Evolutionary conservation across 257 asterid genomes (phyloP).

Genomic region (Solanum boliviense): DNA sequence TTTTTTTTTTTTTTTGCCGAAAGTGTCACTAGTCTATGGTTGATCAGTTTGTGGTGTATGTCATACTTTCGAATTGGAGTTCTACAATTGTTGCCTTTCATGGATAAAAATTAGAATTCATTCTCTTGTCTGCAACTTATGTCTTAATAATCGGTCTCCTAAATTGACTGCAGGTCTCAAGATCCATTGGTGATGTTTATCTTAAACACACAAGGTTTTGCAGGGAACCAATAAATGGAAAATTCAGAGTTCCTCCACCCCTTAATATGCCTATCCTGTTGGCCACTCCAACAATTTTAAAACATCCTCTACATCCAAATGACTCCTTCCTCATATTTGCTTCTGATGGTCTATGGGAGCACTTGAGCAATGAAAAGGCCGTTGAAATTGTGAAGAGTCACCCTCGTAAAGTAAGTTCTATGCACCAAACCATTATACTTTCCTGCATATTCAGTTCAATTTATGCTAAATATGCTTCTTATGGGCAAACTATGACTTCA

Average conservation of each 20-base stretch:
- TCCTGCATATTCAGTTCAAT: not conserved
- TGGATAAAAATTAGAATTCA: not conserved
- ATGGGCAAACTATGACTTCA: not conserved
- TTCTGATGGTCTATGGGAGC: slow-evolving; percentile 35
- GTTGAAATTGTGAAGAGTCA: slow-evolving; percentile 23
- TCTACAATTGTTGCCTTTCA: not conserved
- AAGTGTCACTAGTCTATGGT: not conserved
- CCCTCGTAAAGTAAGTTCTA: slow-evolving; percentile 16
- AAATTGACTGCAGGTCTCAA: slow-evolving; percentile 23
- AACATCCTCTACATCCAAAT: slow-evolving; percentile 23
- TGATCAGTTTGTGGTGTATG: not conserved
- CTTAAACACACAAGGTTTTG: slow-evolving; percentile 19
- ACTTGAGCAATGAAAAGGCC: slow-evolving; percentile 27
- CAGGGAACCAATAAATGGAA: slow-evolving; percentile 18
- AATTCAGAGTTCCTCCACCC: slow-evolving; percentile 26
- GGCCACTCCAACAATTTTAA: slow-evolving; percentile 21
- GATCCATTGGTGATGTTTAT: slow-evolving; percentile 28
- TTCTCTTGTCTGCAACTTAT: not conserved
- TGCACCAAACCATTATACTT: not conserved
- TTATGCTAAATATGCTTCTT: not conserved
- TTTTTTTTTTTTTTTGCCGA: not conserved
- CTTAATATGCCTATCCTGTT: slow-evolving; percentile 20
- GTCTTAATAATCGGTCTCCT: not conserved
- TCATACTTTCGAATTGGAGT: not conserved
- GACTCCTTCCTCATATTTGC: slow-evolving; percentile 30